These are phyloP conservation scores for Hansenula lynferdii DNA, from an alignment of 1,139 yeast genomes.

Conservation along the genomic window DNA sequence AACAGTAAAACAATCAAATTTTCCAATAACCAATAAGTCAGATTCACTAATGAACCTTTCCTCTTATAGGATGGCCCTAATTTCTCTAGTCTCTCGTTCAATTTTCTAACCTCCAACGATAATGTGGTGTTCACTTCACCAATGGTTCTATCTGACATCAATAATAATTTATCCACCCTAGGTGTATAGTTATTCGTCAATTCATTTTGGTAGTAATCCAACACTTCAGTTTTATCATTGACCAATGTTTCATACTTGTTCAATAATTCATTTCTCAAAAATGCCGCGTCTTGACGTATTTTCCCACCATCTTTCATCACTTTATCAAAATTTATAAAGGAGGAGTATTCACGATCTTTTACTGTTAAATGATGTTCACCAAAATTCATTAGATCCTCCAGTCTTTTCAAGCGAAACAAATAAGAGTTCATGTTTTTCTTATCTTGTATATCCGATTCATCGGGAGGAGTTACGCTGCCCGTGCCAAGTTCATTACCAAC, in stretches of 20 bases:
- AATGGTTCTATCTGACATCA: slow-evolving; percentile 68
- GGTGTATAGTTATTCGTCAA: slow-evolving; percentile 33
- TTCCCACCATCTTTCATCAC: slow-evolving; percentile 16
- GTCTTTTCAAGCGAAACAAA: slow-evolving; percentile 21
- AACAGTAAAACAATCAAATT: slow-evolving; percentile 54
- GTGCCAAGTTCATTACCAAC: not conserved
- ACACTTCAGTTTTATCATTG: slow-evolving; percentile 13
- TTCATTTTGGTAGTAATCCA: slow-evolving; percentile 24
- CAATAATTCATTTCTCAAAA: slow-evolving; percentile 5
- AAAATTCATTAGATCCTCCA: slow-evolving; percentile 16
- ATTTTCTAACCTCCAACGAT: slow-evolving; percentile 62
- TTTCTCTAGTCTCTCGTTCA: slow-evolving; percentile 65
- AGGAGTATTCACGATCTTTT: slow-evolving; percentile 15
- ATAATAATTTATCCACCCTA: slow-evolving; percentile 58
- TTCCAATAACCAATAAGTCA: slow-evolving; percentile 34
- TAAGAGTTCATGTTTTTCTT: slow-evolving; percentile 25
- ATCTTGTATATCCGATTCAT: slow-evolving; percentile 23
- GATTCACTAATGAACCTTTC: slow-evolving; percentile 17
- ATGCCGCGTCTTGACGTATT: slow-evolving; percentile 3
- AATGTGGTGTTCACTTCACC: slow-evolving; percentile 83
- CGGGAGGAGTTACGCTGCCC: slow-evolving; percentile 3
- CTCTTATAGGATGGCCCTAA: slow-evolving; percentile 30
- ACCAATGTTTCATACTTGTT: slow-evolving; percentile 7
- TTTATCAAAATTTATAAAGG: slow-evolving; percentile 14
- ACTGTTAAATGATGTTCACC: slow-evolving; percentile 16